Conservation (phyloP, 768 basidiomycete genomes). For the Amanita rubescens region DNA sequence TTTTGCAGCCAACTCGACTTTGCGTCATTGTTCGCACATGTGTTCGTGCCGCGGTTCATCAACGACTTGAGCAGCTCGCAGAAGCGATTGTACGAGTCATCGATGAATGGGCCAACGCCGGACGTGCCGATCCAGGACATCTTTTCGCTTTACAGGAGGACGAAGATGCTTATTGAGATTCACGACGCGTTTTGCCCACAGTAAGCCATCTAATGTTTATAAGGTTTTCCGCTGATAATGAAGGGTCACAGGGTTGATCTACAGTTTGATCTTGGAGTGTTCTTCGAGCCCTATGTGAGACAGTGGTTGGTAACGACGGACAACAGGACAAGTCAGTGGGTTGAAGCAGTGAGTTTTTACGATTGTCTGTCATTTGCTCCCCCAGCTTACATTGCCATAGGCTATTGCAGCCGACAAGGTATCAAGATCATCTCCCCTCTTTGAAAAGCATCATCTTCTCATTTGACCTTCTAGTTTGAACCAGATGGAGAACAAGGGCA, state of each 20-base stretch:
- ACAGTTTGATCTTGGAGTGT: slow-evolving; percentile 61
- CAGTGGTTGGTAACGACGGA: slow-evolving; percentile 89
- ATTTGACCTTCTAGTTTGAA: slow-evolving; percentile 48
- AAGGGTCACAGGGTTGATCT: slow-evolving; percentile 37
- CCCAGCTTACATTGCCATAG: slow-evolving; percentile 24
- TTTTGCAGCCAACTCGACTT: slow-evolving; percentile 62
- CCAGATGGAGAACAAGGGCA: slow-evolving; percentile 71
- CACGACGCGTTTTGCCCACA: slow-evolving; percentile 69
- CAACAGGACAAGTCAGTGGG: slow-evolving; percentile 89
- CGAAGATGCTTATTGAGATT: slow-evolving; percentile 72
- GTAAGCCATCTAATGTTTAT: slow-evolving; percentile 36
- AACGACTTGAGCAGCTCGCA: slow-evolving; percentile 61
- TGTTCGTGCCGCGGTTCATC: slow-evolving; percentile 57
- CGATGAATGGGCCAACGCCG: slow-evolving; percentile 80
- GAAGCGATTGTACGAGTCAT: slow-evolving; percentile 72
- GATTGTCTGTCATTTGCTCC: not conserved
- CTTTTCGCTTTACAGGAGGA: slow-evolving; percentile 77
- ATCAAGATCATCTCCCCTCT: slow-evolving; percentile 9
- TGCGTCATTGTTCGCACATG: slow-evolving; percentile 64
- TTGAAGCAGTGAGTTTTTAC: slow-evolving; percentile 62
- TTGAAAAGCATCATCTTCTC: not conserved
- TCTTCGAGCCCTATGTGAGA: slow-evolving; percentile 84
- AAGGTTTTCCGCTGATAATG: not conserved
- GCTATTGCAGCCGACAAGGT: slow-evolving; percentile 84
- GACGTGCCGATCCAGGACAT: slow-evolving; percentile 87